Evolutionary conservation across 495 filamentous ascomycete species (phyloP), one percentile per base, ranked within the genome.

Genomic region (Xylaria castorea): DNA sequence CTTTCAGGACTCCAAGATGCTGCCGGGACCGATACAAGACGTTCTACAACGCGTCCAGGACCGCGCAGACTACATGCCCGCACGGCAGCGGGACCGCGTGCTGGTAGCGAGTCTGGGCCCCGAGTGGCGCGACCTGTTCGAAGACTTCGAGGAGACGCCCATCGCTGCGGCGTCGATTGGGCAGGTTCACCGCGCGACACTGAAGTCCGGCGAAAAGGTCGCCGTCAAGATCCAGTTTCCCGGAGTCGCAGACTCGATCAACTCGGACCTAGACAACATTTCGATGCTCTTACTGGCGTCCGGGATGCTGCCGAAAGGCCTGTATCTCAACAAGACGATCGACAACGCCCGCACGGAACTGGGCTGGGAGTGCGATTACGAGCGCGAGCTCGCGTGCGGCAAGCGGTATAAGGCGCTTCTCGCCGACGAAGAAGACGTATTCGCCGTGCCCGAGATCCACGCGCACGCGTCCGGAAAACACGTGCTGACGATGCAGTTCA

Each of bases 161-260:
- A 93, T 99, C 75, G 96, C 96, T 5, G 96, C 96, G 20, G 96
- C 96, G n/a, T 98, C 95, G 0, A 99, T 99, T 72, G 96, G 96
- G 30, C 96, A 99, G 82, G 96, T 99, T 0, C 96, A 99, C 82
- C 88, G 91, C 58, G 96, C 94, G 1, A 88, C 89, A 0, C 87
- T 99, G n/a, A 90, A 89, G 61, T 91, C 90, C 7, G 91, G 91
- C 51, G 84, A 90, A 70, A 85, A 86, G 58, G 96, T 99, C 6
- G 96, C 95, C 16, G 94, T 99, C 70, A 99, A 99, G 79, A 90
- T 99, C 22, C 96, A 99, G 81, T 99, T 98, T 78, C 96, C 96
- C 5, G 96, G 96, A n/a, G 97, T 99, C 0, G 92, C 95, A 2
- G 91, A 92, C 78, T 97, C 93, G 9, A 99, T 99, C 74, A 93